phyloP scores from a whole-genome alignment of 2,329 filamentous ascomycete species.

The Aspergillus neoniger region DNA sequence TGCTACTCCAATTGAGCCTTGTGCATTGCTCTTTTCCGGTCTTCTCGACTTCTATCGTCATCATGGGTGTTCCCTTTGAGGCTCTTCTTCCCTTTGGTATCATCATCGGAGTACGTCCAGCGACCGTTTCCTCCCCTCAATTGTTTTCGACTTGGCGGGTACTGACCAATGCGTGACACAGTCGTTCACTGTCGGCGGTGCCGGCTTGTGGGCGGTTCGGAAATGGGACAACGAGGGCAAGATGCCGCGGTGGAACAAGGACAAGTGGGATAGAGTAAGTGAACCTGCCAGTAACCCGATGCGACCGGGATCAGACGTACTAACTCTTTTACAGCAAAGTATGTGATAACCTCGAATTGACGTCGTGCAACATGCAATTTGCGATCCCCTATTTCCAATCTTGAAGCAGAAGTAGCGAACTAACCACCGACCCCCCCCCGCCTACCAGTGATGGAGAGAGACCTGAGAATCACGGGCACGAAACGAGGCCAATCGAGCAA shows the following conservation, averaged over 20 bases:
- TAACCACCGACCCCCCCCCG: conserved; percentile 31
- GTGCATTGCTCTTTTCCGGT: conserved; percentile 2
- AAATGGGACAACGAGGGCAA: conserved; percentile 66
- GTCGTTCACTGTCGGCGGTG: conserved; percentile 64
- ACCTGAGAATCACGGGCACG: conserved; percentile 63
- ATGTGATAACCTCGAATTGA: conserved; percentile 31
- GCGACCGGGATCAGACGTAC: conserved; percentile 28
- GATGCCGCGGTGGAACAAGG: conserved; percentile 59
- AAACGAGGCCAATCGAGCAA: conserved; percentile 64
- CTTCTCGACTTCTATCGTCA: conserved; percentile 15
- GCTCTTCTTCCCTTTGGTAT: conserved; percentile 65
- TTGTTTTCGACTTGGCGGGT: conserved; percentile 1
- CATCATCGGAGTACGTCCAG: conserved; percentile 58
- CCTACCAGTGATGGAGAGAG: conserved; percentile 65
- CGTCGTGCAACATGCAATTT: neutral
- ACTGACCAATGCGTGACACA: conserved; percentile 42
- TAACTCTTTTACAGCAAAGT: conserved; percentile 57
- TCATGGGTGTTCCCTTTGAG: conserved; percentile 68
- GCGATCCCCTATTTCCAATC: neutral
- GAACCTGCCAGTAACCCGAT: conserved; percentile 11
- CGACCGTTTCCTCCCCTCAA: conserved; percentile 16
- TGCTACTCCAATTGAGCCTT: conserved; percentile 22
- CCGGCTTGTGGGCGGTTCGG: conserved; percentile 58
- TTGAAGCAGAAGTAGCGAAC: neutral
- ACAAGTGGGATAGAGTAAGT: conserved; percentile 66